Percentiles rank a stretch among this genome's conserved stretches.
These are phyloP conservation scores for Macrocystidia cucumis DNA, from an alignment of 1,284 basidiomycete species.

Conservation along the genomic window DNA sequence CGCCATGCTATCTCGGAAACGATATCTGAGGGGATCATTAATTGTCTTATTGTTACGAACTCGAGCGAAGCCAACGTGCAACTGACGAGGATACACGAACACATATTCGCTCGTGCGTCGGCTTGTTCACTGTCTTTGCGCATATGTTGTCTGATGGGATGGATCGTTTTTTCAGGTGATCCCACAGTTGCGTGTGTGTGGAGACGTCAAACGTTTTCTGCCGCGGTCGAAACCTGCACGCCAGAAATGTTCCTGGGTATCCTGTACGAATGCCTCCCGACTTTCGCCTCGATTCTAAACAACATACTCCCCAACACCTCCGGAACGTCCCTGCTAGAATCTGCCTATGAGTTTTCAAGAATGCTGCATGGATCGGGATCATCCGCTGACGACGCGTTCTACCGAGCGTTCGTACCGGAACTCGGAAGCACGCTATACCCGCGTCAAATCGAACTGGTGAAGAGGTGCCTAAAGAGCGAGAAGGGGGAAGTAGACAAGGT, in stretches of 20 bases:
- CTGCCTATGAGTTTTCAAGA: constrained; percentile 68
- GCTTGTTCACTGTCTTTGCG: constrained; percentile 69
- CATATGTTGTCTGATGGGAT: constrained; percentile 37
- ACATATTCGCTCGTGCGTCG: constrained; percentile 40
- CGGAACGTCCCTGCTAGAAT: constrained; percentile 50
- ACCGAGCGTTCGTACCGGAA: constrained; percentile 76
- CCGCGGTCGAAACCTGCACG: constrained; percentile 68
- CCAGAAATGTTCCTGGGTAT: constrained; percentile 58
- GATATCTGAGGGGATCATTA: constrained; percentile 73
- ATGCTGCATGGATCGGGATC: constrained; percentile 74
- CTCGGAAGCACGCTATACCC: constrained; percentile 60
- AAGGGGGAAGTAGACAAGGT: constrained; percentile 61
- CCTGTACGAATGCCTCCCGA: constrained; percentile 58
- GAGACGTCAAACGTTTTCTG: constrained; percentile 79
- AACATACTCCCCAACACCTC: constrained; percentile 31
- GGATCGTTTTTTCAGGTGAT: constrained; percentile 40
- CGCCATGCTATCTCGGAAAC: constrained; percentile 71
- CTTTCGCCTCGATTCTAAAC: constrained; percentile 44
- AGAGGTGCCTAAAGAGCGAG: constrained; percentile 69
- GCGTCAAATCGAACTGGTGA: constrained; percentile 69
- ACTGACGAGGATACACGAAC: constrained; percentile 62
- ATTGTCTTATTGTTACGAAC: constrained; percentile 72
- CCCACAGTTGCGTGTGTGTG: constrained; percentile 77
- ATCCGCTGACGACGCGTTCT: constrained; percentile 64
- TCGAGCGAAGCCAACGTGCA: constrained; percentile 75